Evolutionary conservation across 2,329 filamentous ascomycete species (phyloP), one percentile per base, ranked within the genome.

Genomic region (Emericellopsis atlantica): DNA sequence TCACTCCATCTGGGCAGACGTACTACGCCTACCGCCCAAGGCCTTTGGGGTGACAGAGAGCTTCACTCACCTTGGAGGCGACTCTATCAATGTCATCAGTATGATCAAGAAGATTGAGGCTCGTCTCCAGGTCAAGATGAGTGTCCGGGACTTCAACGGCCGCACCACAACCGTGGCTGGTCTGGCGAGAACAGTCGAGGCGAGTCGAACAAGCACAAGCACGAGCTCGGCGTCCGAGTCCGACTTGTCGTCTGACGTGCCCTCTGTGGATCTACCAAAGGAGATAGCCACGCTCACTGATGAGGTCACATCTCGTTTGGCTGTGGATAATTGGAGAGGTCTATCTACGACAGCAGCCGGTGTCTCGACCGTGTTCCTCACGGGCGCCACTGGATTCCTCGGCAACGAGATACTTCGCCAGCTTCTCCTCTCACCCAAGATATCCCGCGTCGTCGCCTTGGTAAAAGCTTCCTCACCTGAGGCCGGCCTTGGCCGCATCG

Each of bases 361-460:
- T 21, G 18, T 21, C 18, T 21, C 18, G 18, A 37, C n/a, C 18
- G 40, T 33, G 5, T 82, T 95, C 58, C 63, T 94, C 8, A 94
- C 88, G 5, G 88, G 88, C 33, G 86, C 84, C 4, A 94, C 45
- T 5, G 45, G 46, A 1, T 94, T 94, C 65, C 61, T 94, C 15
- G 88, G 88, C 18, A 75, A 83, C 0, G 90, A 86, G 53, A 68
- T 94, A 11, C 66, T 93, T 14, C 71, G 71, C 35, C 83, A 92
- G 43, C 61, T 93, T 2, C 68, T 93, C 2, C 70, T 71, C 26
- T 69, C 32, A 2, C 15, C n/a, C 1, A n/a, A 81, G 21, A 16
- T 44, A 10, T 15, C 4, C 11, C 23, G 2, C 4, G 70, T 93
- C 10, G 76, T 90, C 40, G 77, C 79, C 2, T 77, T 87, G 40